These are phyloP conservation scores for Heterobasidion parviporum DNA, from an alignment of 1,284 basidiomycete genomes.

Conservation along the genomic window DNA sequence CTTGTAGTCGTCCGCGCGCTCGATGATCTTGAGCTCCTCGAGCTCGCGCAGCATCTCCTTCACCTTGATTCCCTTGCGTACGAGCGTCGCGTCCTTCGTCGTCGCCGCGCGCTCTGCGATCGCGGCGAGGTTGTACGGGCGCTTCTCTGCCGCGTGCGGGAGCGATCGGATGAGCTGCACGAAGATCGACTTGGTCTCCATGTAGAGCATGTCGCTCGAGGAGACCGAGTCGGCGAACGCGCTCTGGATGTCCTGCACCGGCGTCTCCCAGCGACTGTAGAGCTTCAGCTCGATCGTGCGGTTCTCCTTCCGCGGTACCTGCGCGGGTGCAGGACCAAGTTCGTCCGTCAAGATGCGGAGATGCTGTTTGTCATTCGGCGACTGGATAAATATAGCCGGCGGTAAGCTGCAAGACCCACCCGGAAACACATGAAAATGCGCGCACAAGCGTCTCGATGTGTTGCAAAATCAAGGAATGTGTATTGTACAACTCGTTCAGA, in stretches of 20 bases:
- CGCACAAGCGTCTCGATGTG: conserved; percentile 91
- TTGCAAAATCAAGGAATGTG: conserved; percentile 89
- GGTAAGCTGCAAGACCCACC: conserved; percentile 1
- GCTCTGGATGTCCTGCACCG: conserved; percentile 94
- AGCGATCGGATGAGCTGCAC: conserved; percentile 96
- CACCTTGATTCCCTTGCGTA: conserved; percentile 96
- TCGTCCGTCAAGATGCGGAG: conserved; percentile 94
- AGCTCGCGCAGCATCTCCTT: conserved; percentile 98
- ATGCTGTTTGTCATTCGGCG: conserved; percentile 96
- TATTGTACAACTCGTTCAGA: conserved; percentile 98
- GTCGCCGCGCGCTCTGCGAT: conserved; percentile 95
- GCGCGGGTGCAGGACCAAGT: conserved; percentile 84
- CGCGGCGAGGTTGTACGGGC: conserved; percentile 82
- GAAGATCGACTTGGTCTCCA: conserved; percentile 99
- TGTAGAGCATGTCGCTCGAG: conserved; percentile 97
- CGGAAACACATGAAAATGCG: background rate
- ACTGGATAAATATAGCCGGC: conserved; percentile 37
- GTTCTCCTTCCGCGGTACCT: conserved; percentile 98
- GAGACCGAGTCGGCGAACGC: conserved; percentile 97
- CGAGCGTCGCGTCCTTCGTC: conserved; percentile 91
- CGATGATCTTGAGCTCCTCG: conserved; percentile 85
- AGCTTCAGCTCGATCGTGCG: conserved; percentile 86
- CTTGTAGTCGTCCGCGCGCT: conserved; percentile 76
- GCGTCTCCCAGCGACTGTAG: conserved; percentile 98
- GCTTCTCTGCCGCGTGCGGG: conserved; percentile 75